Conservation (phyloP, 768 basidiomycete species). For the Mycena alexandri region DNA sequence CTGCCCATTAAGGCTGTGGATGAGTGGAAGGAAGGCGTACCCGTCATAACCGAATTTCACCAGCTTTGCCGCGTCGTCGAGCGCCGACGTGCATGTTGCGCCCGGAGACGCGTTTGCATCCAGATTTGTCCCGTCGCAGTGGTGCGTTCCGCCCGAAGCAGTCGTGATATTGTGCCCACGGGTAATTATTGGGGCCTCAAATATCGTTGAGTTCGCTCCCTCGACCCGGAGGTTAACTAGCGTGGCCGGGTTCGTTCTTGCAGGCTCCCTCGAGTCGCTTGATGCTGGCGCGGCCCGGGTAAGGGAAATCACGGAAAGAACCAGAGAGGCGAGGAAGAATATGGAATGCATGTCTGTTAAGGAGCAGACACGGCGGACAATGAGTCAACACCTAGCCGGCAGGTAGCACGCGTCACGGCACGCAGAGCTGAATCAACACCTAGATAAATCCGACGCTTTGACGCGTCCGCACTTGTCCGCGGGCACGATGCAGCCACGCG, state of each 20-base stretch:
- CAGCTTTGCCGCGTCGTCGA: slow-evolving; percentile 54
- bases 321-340: slow-evolving; percentile 10
- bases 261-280: slow-evolving; percentile 16
- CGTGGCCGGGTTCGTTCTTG: slow-evolving; percentile 25
- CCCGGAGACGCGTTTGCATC: slow-evolving; percentile 49
- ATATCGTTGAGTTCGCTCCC: slow-evolving; percentile 53
- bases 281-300: neutral
- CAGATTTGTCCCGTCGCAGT: slow-evolving; percentile 61
- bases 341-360: neutral
- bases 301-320: slow-evolving; percentile 21
- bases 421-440: too few species aligned
- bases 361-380: too few species aligned
- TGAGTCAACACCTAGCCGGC: too few species aligned
- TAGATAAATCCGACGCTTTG: too few species aligned
- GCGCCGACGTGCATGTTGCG: slow-evolving; percentile 57
- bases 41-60: slow-evolving; percentile 56
- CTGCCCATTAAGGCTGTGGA: neutral
- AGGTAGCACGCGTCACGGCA: too few species aligned
- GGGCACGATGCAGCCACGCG: too few species aligned
- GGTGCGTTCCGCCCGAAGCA: slow-evolving; percentile 51
- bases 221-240: slow-evolving; percentile 52
- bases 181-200: slow-evolving; percentile 54
- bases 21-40: slow-evolving; percentile 36
- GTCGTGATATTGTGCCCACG: slow-evolving; percentile 57
- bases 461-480: too few species aligned